Conservation (phyloP, 2,329 filamentous ascomycete species). For the Emydomyces testavorans region DNA sequence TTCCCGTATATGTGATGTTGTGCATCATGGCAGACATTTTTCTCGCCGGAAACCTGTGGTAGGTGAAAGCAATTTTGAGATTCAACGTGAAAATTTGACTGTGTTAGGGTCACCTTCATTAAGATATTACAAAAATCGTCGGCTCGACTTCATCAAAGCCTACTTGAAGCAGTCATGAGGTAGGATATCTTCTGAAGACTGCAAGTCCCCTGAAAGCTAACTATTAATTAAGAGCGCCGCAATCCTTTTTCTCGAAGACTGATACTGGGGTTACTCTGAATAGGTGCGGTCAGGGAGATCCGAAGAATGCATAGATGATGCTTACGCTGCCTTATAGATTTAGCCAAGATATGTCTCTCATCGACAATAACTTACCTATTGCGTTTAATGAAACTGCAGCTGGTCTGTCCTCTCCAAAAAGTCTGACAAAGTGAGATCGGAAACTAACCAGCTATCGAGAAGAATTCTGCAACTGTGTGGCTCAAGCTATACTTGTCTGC, state of each 20-base stretch:
- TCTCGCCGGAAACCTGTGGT: background rate
- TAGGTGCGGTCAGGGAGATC: background rate
- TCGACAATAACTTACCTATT: conserved; percentile 1
- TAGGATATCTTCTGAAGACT: background rate
- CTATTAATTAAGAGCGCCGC: background rate
- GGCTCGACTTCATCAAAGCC: conserved; percentile 1
- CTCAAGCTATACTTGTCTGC: background rate
- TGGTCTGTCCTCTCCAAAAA: background rate
- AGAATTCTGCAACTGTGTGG: background rate
- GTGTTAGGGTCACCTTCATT: background rate
- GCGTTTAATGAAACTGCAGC: background rate
- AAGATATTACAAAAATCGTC: background rate
- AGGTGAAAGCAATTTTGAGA: too few species aligned
- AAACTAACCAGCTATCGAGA: too few species aligned
- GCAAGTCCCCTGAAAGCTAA: background rate
- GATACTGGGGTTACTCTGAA: conserved; percentile 8
- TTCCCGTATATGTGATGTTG: conserved; percentile 3
- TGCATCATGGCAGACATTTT: background rate
- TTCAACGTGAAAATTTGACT: too few species aligned
- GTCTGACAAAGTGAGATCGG: too few species aligned
- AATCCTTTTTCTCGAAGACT: conserved; percentile 1
- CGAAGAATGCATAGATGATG: background rate
- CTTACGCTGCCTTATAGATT: background rate
- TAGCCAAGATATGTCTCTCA: conserved; percentile 1
- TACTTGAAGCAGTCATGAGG: conserved; percentile 4